A percentile compares a stretch with the other conserved stretches of the same genome.
phyloP scores from a whole-genome alignment of 2,329 filamentous ascomycete genomes.

The Alternaria brassicae region DNA sequence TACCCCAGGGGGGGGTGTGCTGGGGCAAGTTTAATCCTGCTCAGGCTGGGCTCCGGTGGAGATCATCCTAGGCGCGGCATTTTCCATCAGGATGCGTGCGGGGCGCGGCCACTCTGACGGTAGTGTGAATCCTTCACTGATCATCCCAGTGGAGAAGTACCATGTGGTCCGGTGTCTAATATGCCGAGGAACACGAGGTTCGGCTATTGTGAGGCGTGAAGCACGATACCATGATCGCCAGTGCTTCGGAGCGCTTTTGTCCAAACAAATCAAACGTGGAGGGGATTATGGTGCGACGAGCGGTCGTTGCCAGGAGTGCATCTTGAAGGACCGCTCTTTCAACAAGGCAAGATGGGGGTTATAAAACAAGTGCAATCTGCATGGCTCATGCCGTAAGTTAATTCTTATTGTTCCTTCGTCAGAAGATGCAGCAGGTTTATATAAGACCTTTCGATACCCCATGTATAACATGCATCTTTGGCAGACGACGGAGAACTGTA shows the following conservation, averaged over 20 bases:
- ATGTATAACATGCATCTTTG: not conserved
- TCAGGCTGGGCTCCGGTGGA: not conserved
- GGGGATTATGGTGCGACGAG: not conserved
- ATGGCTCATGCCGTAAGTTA: not conserved
- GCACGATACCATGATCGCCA: not conserved
- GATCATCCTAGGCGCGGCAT: not conserved
- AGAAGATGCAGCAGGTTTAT: not conserved
- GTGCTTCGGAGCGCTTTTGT: not conserved
- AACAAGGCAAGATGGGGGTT: not conserved
- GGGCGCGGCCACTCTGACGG: not conserved
- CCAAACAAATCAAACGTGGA: no score
- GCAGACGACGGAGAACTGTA: not conserved
- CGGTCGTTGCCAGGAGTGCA: not conserved
- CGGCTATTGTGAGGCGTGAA: not conserved
- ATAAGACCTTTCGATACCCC: conserved; percentile 14
- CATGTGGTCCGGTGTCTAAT: not conserved
- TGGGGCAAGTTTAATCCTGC: not conserved
- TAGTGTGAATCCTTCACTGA: not conserved
- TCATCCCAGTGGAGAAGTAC: not conserved
- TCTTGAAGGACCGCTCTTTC: not conserved
- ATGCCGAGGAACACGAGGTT: not conserved
- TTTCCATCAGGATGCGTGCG: not conserved
- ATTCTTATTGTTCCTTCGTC: not conserved
- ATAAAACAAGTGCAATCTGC: not conserved
- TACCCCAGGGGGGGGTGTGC: conserved; percentile 4